A percentile compares a stretch with the other conserved stretches of the same genome.
Conservation (phyloP, 2,329 filamentous ascomycete species). For the Meredithiella fracta region DNA sequence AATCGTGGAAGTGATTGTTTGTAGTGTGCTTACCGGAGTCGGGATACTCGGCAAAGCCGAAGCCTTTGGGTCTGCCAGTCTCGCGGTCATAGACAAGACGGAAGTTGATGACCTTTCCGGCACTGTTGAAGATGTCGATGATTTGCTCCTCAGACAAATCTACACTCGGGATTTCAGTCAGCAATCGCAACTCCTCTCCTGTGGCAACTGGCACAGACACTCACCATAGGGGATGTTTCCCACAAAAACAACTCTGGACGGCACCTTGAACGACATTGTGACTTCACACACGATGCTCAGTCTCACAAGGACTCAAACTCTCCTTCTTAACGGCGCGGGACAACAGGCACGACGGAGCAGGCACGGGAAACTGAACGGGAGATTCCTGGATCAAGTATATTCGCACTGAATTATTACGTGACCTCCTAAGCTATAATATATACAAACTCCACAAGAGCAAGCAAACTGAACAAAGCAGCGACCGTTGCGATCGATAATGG, state of each 20-base stretch:
- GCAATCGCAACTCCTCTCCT: background rate
- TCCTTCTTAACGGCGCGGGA: background rate
- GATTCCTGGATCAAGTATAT: background rate
- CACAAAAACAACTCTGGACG: conserved; percentile 66
- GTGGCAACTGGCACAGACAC: conserved; percentile 15
- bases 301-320: background rate
- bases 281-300: background rate
- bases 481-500: background rate
- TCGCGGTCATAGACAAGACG: conserved; percentile 90
- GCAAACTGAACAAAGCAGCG: background rate
- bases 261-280: conserved; percentile 56
- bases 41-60: conserved; percentile 90
- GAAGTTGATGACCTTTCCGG: conserved; percentile 77
- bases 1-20: background rate
- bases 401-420: background rate
- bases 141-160: conserved; percentile 94
- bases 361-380: background rate
- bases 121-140: conserved; percentile 77
- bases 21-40: conserved; percentile 51
- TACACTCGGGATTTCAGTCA: conserved; percentile 23
- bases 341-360: background rate
- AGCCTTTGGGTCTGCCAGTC: conserved; percentile 86
- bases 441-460: background rate
- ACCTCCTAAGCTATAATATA: background rate
- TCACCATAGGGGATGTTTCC: conserved; percentile 72